Base-by-base conservation (phyloP, 768 basidiomycete species). In the Leccinum aurantiacum region DNA sequence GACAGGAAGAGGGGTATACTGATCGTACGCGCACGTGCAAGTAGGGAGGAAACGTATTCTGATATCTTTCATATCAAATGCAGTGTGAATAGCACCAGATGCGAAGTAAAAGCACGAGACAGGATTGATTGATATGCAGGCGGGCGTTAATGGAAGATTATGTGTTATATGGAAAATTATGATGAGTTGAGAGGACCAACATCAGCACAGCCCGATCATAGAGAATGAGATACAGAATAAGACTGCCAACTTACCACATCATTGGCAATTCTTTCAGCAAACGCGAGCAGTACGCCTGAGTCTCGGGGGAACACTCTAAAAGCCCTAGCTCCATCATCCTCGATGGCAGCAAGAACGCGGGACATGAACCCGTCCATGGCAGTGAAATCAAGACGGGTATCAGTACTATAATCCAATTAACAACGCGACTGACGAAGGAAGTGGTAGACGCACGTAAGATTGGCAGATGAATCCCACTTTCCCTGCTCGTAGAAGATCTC, bases 331-430 rank as follows among this genome's bases (percentile, higher is more conserved):
- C 95, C 95, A 62, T 98, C 88, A 44, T 88, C 85, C 3, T 76
- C 70, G 19, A 98, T 80, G 4, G 89, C 80, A 8, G 75, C 70
- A 6, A 95, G 69, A 11, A 95, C 78, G 47, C 81, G 80, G 1
- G 77, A 77, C 78, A 98, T 94, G 75, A 95, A 98, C 22, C 78
- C 82, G 70, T 96, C 93, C 97, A 99, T 98, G 2, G 96, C 84
- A 25, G 88, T 88, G 70, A 99, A 98, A 70, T 92, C 87, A 35
- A 98, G 81, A 44, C 78, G 76, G 35, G 80, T 77, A n/a, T 84
- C 81, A 54, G 76, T 73, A 48, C 85, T 88, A 65, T 15, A 33
- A 1, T 6, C 29, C 17, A 35, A 25, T 64, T 22, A 62, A 52
- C 6, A 47, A 7, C 56, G 29, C 38, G 17, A 52, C 25, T 11